Evolutionary conservation across 1,284 basidiomycete species (phyloP), one percentile per base, ranked within the genome.

Genomic region (Leccinum subrobustum): DNA sequence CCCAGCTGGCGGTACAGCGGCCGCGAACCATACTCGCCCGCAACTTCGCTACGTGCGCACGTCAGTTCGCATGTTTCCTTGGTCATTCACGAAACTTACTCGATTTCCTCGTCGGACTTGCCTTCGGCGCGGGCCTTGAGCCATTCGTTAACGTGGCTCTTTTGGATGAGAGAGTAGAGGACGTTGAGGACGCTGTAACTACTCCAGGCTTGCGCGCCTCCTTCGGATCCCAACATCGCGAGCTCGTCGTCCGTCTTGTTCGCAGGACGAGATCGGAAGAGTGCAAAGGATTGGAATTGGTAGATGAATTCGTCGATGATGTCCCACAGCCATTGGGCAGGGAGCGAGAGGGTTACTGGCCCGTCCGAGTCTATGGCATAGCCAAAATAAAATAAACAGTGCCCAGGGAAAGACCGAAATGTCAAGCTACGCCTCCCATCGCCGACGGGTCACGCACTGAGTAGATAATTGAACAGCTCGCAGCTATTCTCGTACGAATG

Each of bases 251-350:
- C 95, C 0, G 87, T 86, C 80, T 98, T 98, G 64, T 83, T 83
- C 64, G 91, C 89, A 37, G 89, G 85, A 72, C 92, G 92, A 47
- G 91, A 91, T 60, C 95, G 82, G 90, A 93, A 98, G 58, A 92
- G 88, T 68, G 95, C 91, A 79, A 98, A 98, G 23, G 92, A 92
- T 75, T 97, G 94, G 83, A 96, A 99, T 75, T 98, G 96, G 79
- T 98, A 99, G 69, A 98, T 97, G 77, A 99, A 99, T 73, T 98
- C 96, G 79, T 98, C 96, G 70, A 98, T 91, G 77, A 99, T 98
- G 75, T 99, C 96, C 93, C 96, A 98, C 6, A 99, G 79, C 96
- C 96, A 99, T 76, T 98, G 95, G 64, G 96, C 93, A 0, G 96
- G 96, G 14, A 98, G 86, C 68, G 96, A 90, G 58, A 98, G 87